Percentiles rank a stretch among this genome's conserved stretches.
phyloP scores from a whole-genome alignment of 2,329 filamentous ascomycete species.

The Thielaviopsis euricoi region DNA sequence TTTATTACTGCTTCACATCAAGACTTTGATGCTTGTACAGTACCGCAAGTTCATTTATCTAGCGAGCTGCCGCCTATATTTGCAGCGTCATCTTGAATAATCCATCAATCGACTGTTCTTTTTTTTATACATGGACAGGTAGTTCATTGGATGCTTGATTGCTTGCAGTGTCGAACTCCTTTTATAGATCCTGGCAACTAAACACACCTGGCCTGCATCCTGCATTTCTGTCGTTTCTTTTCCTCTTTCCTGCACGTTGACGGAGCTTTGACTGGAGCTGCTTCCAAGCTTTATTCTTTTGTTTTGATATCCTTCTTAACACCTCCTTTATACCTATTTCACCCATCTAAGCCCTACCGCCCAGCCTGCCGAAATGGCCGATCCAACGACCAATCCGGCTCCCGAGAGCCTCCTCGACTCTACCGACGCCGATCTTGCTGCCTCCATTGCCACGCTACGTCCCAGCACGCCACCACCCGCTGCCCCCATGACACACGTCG shows the following conservation, averaged over 20 bases:
- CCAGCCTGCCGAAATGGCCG: not conserved
- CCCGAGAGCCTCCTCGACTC: not conserved
- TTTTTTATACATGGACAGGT: not conserved
- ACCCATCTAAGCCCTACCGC: not conserved
- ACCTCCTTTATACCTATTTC: not conserved
- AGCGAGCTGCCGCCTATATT: not conserved
- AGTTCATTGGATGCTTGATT: not conserved
- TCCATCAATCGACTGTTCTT: not conserved
- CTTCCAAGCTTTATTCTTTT: not conserved
- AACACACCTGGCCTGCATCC: not conserved
- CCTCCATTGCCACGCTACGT: constrained; percentile 33
- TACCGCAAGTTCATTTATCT: too few species aligned
- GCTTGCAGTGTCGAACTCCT: not conserved
- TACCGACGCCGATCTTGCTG: not conserved
- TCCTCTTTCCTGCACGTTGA: not conserved
- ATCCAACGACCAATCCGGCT: not conserved
- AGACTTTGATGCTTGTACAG: too few species aligned
- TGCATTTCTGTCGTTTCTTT: not conserved
- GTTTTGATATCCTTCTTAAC: not conserved
- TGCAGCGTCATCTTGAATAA: not conserved
- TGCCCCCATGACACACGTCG: constrained; percentile 30
- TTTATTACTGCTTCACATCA: too few species aligned
- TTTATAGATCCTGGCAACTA: not conserved
- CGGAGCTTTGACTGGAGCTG: not conserved
- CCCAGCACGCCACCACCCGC: constrained; percentile 25